A percentile compares a stretch with the other conserved stretches of the same genome.
phyloP scores from a whole-genome alignment of 768 basidiomycete species.

The Chiua virens region DNA sequence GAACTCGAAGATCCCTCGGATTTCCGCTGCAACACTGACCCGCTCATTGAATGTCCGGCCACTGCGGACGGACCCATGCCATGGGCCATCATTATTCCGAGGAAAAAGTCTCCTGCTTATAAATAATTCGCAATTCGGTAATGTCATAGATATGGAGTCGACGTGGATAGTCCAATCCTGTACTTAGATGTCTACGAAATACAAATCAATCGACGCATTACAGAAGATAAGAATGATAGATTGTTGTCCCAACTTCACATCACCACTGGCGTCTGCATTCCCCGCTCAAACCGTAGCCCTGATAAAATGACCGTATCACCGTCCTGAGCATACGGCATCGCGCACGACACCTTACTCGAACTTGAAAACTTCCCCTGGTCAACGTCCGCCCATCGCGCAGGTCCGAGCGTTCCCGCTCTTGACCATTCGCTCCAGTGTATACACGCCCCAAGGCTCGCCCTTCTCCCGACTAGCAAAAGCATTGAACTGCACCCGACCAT shows the following conservation, averaged over 20 bases:
- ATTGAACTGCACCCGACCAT: slow-evolving; percentile 70
- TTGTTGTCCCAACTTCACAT: slow-evolving; percentile 21
- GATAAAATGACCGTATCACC: slow-evolving; percentile 62
- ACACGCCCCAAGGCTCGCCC: slow-evolving; percentile 73
- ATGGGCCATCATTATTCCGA: too few relatives aligned
- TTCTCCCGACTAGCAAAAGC: slow-evolving; percentile 50
- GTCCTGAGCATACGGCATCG: slow-evolving; percentile 25
- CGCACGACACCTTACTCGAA: slow-evolving; percentile 54
- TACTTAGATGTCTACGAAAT: background rate
- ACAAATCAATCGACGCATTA: slow-evolving; percentile 17
- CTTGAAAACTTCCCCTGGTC: slow-evolving; percentile 40
- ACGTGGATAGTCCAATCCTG: too few relatives aligned
- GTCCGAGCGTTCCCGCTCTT: slow-evolving; percentile 43
- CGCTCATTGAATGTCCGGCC: too few relatives aligned
- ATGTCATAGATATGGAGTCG: too few relatives aligned
- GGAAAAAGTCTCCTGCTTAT: too few relatives aligned
- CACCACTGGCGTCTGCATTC: slow-evolving; percentile 56
- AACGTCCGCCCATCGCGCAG: slow-evolving; percentile 46
- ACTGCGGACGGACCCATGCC: too few relatives aligned
- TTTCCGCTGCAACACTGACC: too few relatives aligned
- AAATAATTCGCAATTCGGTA: too few relatives aligned
- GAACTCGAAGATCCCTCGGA: too few relatives aligned
- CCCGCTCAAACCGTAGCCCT: slow-evolving; percentile 64
- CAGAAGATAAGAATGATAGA: background rate
- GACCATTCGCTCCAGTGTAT: slow-evolving; percentile 55